phyloP scores from a whole-genome alignment of 2,329 filamentous ascomycete genomes.

The Penicillium sp. region DNA sequence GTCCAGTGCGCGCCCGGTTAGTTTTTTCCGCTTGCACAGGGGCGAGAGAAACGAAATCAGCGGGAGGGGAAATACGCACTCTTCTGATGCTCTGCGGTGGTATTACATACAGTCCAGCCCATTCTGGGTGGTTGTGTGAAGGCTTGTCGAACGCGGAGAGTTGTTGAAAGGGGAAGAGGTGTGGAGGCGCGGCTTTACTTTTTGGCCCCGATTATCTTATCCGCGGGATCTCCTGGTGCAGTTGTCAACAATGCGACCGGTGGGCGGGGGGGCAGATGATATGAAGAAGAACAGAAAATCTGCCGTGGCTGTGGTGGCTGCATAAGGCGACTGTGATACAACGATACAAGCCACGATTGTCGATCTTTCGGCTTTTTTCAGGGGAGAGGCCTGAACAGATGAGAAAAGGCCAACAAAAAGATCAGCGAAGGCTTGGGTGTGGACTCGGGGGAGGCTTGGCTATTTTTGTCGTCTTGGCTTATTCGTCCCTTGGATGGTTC shows the following conservation, averaged over 20 bases:
- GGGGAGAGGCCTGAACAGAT: not conserved
- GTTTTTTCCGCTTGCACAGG: conserved; percentile 11
- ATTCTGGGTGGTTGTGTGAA: conserved; percentile 32
- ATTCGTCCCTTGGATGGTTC: not conserved
- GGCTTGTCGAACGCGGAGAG: conserved; percentile 15
- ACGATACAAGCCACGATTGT: conserved; percentile 1
- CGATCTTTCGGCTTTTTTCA: not conserved
- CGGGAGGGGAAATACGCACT: conserved; percentile 37
- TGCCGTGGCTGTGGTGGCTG: conserved; percentile 16
- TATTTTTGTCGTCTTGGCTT: conserved; percentile 17
- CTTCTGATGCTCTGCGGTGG: conserved; percentile 52
- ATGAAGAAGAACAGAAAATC: conserved; percentile 11
- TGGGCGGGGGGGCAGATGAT: not conserved
- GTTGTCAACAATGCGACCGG: conserved; percentile 16
- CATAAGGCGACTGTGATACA: not conserved
- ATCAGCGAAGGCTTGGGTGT: conserved; percentile 9
- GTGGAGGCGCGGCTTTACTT: conserved; percentile 10
- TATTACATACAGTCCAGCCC: conserved; percentile 56
- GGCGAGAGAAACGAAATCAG: not conserved
- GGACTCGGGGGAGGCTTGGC: conserved; percentile 7
- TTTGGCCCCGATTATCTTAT: conserved; percentile 27
- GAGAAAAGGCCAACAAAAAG: not conserved
- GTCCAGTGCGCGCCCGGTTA: conserved; percentile 15
- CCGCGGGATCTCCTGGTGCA: conserved; percentile 23
- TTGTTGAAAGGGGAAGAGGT: conserved; percentile 16